phyloP scores from a whole-genome alignment of 2,329 filamentous ascomycete species.

The Chalara sp. region DNA sequence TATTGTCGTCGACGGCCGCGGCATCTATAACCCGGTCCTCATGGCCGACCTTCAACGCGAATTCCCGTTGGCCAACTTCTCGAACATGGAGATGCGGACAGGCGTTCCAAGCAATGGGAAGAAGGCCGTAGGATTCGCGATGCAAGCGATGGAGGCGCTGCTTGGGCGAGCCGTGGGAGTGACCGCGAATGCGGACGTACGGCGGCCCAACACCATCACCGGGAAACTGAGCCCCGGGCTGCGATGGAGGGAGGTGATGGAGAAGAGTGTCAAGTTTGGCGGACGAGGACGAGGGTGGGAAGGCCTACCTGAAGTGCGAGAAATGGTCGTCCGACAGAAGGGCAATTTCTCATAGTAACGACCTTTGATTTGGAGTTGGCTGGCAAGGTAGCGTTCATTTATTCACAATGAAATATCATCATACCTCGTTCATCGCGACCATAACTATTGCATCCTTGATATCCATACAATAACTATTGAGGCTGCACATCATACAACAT shows the following conservation, averaged over 20 bases:
- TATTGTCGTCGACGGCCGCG: constrained; percentile 24
- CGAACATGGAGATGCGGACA: constrained; percentile 23
- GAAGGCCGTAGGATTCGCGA: constrained; percentile 28
- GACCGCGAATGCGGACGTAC: constrained; percentile 25
- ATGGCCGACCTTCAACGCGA: constrained; percentile 23
- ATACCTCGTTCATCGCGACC: too few relatives aligned
- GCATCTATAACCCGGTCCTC: constrained; percentile 23
- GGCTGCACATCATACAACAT: too few relatives aligned
- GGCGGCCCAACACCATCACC: constrained; percentile 27
- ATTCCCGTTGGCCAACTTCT: constrained; percentile 23
- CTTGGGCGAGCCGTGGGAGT: constrained; percentile 26
- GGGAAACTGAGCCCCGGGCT: constrained; percentile 26
- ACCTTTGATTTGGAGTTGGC: too few relatives aligned
- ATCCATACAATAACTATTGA: too few relatives aligned
- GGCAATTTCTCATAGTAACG: neutral
- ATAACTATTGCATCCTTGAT: too few relatives aligned
- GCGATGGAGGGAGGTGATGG: constrained; percentile 26
- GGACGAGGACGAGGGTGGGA: constrained; percentile 26
- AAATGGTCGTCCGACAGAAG: constrained; percentile 24
- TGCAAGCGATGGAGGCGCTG: constrained; percentile 29
- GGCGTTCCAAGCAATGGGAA: constrained; percentile 27
- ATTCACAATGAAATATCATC: too few relatives aligned
- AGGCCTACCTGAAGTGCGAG: constrained; percentile 26
- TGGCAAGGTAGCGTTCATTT: too few relatives aligned
- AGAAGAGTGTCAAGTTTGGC: constrained; percentile 26